Base-by-base conservation (phyloP, 768 basidiomycete species). In the Pisolithus albus region DNA sequence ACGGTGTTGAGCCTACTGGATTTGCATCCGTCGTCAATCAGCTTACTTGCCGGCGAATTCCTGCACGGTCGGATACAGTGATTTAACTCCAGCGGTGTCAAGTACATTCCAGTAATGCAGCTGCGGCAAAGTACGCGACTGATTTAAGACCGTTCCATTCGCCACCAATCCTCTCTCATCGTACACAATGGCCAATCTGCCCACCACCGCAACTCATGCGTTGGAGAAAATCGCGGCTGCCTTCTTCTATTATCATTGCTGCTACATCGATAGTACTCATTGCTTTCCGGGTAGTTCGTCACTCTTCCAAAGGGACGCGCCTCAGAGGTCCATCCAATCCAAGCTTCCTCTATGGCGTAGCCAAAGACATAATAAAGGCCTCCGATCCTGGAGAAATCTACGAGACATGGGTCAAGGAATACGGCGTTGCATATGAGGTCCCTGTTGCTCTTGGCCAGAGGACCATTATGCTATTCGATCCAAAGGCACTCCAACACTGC, bases 401-500 rank as follows among this genome's bases (percentile, higher is more conserved):
- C 53, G 78, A 79, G 49, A 50, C 64, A 5, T 82, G 80, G 82
- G 68, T 68, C 1, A 60, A 60, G 7, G 60, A 74, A 44, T 80
- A 80, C 30, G 82, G 82, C 6, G 58, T 73, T 1, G 76, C 71
- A 0, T 83, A 66, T 54, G 49, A 63, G 16, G 51, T 79, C 18
- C 71, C 79, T 0, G 56, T 56, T 0, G 53, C 63, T 0, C 53
- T 79, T 5, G 75, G 74, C 0, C 57, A 66, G 0, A 61, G 47
- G 11, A 56, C 56, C 4, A 56, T 80, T 21, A 58, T 75, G 4
- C 61, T 79, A 4, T 67, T 69, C 46, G 79, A 80, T 49, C 74
- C 75, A 0, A 79, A 74, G 57, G 80, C 81, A 0, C 63, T 77
- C n/a, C 67, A 72, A 0, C 78, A 83, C 53, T 72, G 79, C 37